Evolutionary conservation across 345 rosid species (phyloP), one percentile per base, ranked within the genome.

Genomic region (Eucalyptus erythrocorys): DNA sequence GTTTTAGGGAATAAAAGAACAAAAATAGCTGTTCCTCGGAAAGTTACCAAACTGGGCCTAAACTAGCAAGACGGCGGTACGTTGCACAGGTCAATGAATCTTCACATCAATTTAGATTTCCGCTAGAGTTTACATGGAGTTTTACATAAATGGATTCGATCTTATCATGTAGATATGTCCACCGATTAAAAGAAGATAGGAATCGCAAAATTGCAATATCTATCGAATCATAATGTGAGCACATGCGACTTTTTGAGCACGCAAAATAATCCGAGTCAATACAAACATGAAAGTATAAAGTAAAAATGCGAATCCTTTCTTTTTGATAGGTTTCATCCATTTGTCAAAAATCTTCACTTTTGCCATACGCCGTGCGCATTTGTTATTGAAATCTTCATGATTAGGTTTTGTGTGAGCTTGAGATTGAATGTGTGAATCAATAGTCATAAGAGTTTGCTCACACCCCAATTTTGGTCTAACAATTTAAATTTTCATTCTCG

Each of bases 1-100:
- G 0, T 50, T 50, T 0, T 0, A 1, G 19, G 8, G 8, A 50
- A 50, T 16, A 50, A 50, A 50, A 50, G 53, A 50, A 50, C 1
- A 50, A 50, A 50, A 50, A 50, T 16, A 16, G 53, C 16, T 16
- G 7, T 50, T 50, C 8, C 21, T 0, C 2, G 0, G 0, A 50
- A 50, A 8, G 0, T 50, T 16, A 50, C 53, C 4, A 50, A 16
- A 50, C 1, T 0, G 1, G 53, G 53, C 22, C 53, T 50, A 59
- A 26, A 26, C 66, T 59, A 59, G 32, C 32, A 59, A 26, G 66
- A 59, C 3, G 7, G 32, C 3, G 14, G 15, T 5, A 59, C 15
- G 4, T 5, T 59, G 15, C n/a, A 57, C 3, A 6, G 34, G 17
- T 61, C 68, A 61, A 61, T 3, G 1, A 30, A 61, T 61, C 68